phyloP scores from a whole-genome alignment of 768 basidiomycete species.

The Leccinum sublutescens region DNA sequence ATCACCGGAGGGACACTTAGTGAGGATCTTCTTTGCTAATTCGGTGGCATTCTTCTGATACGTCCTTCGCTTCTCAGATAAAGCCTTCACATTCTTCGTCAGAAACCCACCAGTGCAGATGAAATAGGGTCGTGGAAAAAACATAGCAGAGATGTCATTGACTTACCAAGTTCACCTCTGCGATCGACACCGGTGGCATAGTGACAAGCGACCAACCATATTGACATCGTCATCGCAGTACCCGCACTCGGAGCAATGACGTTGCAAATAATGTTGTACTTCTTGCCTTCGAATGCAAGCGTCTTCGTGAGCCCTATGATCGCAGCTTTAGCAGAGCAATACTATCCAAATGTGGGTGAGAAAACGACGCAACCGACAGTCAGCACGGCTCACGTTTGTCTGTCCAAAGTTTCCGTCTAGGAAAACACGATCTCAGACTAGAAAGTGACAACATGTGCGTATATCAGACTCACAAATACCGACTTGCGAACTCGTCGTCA shows the following conservation, averaged over 20 bases:
- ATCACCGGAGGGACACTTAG: too few species aligned
- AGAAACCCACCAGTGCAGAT: too few species aligned
- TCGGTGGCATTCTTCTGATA: too few species aligned
- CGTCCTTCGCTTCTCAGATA: too few species aligned
- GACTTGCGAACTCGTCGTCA: conserved; percentile 91
- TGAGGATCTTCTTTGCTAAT: too few species aligned
- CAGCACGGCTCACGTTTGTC: conserved; percentile 58
- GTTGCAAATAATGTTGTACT: conserved; percentile 90
- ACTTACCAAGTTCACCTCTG: too few species aligned
- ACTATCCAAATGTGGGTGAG: conserved; percentile 41
- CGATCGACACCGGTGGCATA: too few species aligned
- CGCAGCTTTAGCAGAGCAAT: conserved; percentile 90
- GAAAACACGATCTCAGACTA: not conserved
- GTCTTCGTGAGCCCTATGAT: conserved; percentile 87
- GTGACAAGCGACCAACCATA: conserved; percentile 45
- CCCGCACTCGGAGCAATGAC: conserved; percentile 85
- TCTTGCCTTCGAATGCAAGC: conserved; percentile 86
- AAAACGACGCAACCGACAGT: not conserved
- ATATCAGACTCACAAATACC: conserved; percentile 74
- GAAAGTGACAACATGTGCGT: not conserved
- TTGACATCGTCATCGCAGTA: conserved; percentile 88
- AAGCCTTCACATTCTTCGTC: too few species aligned
- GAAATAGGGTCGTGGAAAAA: too few species aligned
- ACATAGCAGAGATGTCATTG: too few species aligned
- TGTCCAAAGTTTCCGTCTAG: conserved; percentile 95